Conservation (phyloP, 768 basidiomycete genomes). For the Amanita phalloides region DNA sequence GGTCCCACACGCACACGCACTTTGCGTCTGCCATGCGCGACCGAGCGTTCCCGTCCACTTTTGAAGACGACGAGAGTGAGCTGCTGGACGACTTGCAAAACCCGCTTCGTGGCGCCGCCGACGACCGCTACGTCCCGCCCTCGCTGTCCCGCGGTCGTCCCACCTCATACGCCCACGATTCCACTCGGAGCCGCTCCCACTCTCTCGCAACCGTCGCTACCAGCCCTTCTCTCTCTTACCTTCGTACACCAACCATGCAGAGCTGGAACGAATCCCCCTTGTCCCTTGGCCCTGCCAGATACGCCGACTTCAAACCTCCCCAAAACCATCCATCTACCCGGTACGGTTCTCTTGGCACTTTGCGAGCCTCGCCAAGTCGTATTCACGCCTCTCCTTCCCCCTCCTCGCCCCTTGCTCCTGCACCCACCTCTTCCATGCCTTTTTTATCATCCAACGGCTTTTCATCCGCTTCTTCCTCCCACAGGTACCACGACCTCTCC, state of each 20-base stretch:
- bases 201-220: conserved; percentile 50
- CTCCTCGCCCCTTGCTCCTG: conserved; percentile 24
- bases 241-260: conserved; percentile 32
- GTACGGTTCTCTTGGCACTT: conserved; percentile 50
- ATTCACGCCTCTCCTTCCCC: conserved; percentile 37
- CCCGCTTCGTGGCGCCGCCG: conserved; percentile 9
- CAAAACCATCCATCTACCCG: conserved; percentile 34
- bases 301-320: conserved; percentile 55
- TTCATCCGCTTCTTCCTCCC: conserved; percentile 19
- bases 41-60: conserved; percentile 59
- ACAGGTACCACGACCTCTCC: conserved; percentile 43
- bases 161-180: conserved; percentile 41
- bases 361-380: conserved; percentile 46
- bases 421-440: conserved; percentile 15
- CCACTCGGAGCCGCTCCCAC: conserved; percentile 67
- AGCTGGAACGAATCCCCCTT: conserved; percentile 53
- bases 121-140: conserved; percentile 39
- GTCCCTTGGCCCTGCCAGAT: conserved; percentile 25
- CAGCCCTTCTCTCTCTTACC: conserved; percentile 19
- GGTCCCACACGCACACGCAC: conserved; percentile 41
- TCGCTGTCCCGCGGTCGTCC: conserved; percentile 42
- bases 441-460: conserved; percentile 24
- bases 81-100: conserved; percentile 33
- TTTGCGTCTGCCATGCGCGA: conserved; percentile 62
- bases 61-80: conserved; percentile 76